These are phyloP conservation scores for Tulasnella sp. DNA, from an alignment of 768 basidiomycete species.

Conservation along the genomic window DNA sequence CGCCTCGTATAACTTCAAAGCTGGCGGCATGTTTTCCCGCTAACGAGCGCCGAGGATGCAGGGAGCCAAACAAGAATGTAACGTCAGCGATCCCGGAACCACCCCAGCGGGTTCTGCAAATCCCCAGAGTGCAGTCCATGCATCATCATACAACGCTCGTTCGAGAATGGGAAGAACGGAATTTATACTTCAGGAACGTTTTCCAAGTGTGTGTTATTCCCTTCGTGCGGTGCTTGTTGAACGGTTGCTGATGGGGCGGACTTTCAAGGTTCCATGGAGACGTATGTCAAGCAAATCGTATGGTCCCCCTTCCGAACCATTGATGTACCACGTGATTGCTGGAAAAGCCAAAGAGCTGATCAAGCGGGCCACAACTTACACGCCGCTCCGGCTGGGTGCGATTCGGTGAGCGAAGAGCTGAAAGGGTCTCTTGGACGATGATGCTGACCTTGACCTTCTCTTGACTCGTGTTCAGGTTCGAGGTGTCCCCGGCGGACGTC, in stretches of 20 bases:
- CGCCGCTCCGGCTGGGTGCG: not conserved
- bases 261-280: not conserved
- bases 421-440: no score
- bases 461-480: not conserved
- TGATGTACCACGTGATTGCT: constrained; percentile 7
- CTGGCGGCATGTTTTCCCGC: constrained; percentile 4
- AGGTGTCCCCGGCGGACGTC: not conserved
- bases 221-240: not conserved
- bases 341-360: not conserved
- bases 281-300: not conserved
- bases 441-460: no score
- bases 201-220: not conserved
- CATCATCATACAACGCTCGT: constrained; percentile 4
- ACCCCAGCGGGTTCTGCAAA: not conserved
- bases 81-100: not conserved
- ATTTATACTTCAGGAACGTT: constrained; percentile 15
- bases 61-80: constrained; percentile 9
- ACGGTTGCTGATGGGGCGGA: no score
- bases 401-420: not conserved
- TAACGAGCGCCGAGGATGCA: constrained; percentile 13
- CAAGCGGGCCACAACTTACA: not conserved
- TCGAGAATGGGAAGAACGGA: not conserved
- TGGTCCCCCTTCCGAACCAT: not conserved
- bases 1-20: not conserved
- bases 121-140: constrained; percentile 4